phyloP scores from a whole-genome alignment of 2,329 filamentous ascomycete genomes.

The Truncatella angustata region DNA sequence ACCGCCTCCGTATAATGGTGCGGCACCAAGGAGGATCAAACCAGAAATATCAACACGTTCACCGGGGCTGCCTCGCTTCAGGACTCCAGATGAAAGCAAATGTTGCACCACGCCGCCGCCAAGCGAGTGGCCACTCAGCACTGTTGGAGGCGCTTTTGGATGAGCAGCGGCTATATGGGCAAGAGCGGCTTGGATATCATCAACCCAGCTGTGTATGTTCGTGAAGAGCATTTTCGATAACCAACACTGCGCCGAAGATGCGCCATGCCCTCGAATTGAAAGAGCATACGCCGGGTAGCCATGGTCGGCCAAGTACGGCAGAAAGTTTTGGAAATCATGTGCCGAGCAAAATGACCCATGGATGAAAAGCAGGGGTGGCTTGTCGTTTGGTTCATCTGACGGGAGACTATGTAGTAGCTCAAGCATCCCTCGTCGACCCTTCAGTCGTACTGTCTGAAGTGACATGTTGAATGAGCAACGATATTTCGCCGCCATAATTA shows the following conservation, averaged over 20 bases:
- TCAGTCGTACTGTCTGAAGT: background rate
- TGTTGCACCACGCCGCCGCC: slow-evolving; percentile 12
- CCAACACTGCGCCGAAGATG: slow-evolving; percentile 2
- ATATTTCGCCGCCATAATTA: too few relatives aligned
- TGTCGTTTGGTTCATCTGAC: background rate
- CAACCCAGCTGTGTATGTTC: slow-evolving; percentile 6
- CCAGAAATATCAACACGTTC: slow-evolving; percentile 6
- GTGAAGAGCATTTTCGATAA: slow-evolving; percentile 10
- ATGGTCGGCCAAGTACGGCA: slow-evolving; percentile 12
- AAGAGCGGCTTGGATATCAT: slow-evolving; percentile 3
- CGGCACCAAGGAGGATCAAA: slow-evolving; percentile 11
- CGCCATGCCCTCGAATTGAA: slow-evolving; percentile 12
- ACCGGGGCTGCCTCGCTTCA: background rate
- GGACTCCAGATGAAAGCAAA: slow-evolving; percentile 2
- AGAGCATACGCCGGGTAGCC: slow-evolving; percentile 13
- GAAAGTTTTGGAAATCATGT: slow-evolving; percentile 9
- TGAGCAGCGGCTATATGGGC: background rate
- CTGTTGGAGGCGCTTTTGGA: slow-evolving; percentile 3
- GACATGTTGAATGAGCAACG: background rate
- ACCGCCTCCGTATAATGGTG: slow-evolving; percentile 10
- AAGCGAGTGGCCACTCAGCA: slow-evolving; percentile 12
- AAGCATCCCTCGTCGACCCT: slow-evolving; percentile 5
- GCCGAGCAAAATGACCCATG: slow-evolving; percentile 13
- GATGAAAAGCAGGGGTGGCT: slow-evolving; percentile 13
- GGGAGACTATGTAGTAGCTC: slow-evolving; percentile 12